These are phyloP conservation scores for Allodekkera sacchari DNA, from an alignment of 805 yeast genomes.

Conservation along the genomic window DNA sequence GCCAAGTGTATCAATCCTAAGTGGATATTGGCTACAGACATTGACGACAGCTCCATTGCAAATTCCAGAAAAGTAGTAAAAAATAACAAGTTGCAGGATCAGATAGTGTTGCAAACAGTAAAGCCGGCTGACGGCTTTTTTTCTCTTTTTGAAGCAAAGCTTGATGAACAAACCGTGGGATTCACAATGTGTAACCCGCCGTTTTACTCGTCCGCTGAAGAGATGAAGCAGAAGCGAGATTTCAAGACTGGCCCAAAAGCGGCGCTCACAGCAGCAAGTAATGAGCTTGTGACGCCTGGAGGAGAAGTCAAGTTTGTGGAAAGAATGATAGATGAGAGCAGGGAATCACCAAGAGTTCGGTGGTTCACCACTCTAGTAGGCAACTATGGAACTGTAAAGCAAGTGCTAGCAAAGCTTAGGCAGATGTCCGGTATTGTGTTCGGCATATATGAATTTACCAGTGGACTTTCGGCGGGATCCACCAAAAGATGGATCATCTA, in stretches of 20 bases:
- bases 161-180: conserved; percentile 5
- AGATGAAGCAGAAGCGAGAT: conserved; percentile 17
- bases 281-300: conserved; percentile 35
- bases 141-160: conserved; percentile 1
- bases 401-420: conserved; percentile 1
- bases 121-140: conserved; percentile 4
- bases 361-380: conserved; percentile 11
- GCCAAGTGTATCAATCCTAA: conserved; percentile 7
- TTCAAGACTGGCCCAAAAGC: conserved; percentile 16
- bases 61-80: conserved; percentile 21
- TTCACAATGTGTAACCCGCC: conserved; percentile 49
- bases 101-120: conserved; percentile 11
- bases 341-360: conserved; percentile 1
- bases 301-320: conserved; percentile 37
- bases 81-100: conserved; percentile 17
- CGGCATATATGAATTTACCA: conserved; percentile 23
- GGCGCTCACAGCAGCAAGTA: conserved; percentile 23
- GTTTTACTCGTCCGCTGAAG: conserved; percentile 31
- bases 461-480: conserved; percentile 12
- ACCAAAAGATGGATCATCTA: conserved; percentile 31
- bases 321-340: conserved; percentile 10
- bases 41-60: conserved; percentile 26
- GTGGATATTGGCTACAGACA: conserved; percentile 32
- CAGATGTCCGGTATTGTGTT: conserved; percentile 14
- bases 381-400: conserved; percentile 5